Conservation (phyloP, 306 rosid genomes). For the Sechiopsis laciniata region DNA sequence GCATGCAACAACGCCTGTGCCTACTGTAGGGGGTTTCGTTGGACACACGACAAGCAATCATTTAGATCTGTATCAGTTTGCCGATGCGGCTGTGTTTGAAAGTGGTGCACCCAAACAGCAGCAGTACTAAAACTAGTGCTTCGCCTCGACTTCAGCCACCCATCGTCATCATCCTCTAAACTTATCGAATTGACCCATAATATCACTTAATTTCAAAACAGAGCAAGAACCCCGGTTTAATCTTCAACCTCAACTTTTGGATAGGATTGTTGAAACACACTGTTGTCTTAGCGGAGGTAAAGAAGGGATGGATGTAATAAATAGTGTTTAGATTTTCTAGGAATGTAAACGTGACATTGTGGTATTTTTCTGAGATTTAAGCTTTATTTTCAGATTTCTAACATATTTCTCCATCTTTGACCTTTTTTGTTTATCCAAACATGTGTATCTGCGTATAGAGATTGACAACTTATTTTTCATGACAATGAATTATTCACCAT, state of each 20-base stretch:
- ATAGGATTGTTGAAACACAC: neutral
- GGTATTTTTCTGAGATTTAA: too few species aligned
- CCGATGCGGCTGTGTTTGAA: conserved; percentile 42
- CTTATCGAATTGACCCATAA: neutral
- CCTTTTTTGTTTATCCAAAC: too few species aligned
- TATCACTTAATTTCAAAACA: neutral
- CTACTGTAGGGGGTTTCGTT: neutral
- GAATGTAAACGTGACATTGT: too few species aligned
- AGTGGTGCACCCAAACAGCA: neutral
- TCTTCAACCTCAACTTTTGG: neutral
- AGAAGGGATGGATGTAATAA: too few species aligned
- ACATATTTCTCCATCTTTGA: too few species aligned
- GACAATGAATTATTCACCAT: too few species aligned
- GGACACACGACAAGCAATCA: conserved; percentile 27
- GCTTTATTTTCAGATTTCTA: too few species aligned
- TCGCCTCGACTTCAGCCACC: conserved; percentile 2
- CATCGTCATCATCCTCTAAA: neutral
- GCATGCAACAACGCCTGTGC: neutral
- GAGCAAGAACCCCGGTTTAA: neutral
- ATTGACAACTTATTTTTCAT: too few species aligned
- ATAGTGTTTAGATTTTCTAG: too few species aligned
- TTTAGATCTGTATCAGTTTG: conserved; percentile 45
- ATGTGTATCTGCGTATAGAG: too few species aligned
- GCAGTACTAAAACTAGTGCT: neutral
- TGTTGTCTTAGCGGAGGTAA: neutral